Evolutionary conservation across 768 basidiomycete genomes (phyloP).

Genomic region (Aureoboletus auriporus): DNA sequence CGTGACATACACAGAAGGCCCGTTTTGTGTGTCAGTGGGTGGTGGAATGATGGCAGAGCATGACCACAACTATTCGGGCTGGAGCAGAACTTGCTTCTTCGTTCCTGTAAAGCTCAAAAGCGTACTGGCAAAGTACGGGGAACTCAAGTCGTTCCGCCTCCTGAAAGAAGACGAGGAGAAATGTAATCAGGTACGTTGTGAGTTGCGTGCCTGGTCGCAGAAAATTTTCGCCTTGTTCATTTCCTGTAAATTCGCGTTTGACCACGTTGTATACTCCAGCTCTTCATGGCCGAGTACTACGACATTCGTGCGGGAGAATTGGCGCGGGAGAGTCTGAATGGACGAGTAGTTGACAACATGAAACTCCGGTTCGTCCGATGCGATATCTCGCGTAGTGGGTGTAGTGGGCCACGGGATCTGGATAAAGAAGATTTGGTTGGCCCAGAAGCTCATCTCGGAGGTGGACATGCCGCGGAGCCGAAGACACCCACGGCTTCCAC

Average conservation of each 20-base stretch:
- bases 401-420: conserved; percentile 18
- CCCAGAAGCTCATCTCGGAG: conserved; percentile 28
- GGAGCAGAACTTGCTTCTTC: conserved; percentile 23
- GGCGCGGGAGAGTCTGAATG: conserved; percentile 50
- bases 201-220: conserved; percentile 3
- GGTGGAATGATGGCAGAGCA: conserved; percentile 16
- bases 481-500: conserved; percentile 33
- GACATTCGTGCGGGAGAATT: conserved; percentile 55
- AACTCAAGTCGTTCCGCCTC: conserved; percentile 26
- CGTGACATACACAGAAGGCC: conserved; percentile 48
- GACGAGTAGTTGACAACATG: conserved; percentile 48
- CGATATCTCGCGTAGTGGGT: conserved; percentile 22
- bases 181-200: conserved; percentile 26
- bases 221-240: conserved; percentile 1
- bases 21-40: conserved; percentile 47
- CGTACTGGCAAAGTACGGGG: conserved; percentile 28
- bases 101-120: conserved; percentile 28
- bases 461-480: conserved; percentile 34
- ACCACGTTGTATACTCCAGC: conserved; percentile 22
- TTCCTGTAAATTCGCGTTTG: conserved; percentile 7
- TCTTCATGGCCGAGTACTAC: conserved; percentile 63
- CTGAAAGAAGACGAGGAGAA: conserved; percentile 24
- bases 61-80: conserved; percentile 19
- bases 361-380: conserved; percentile 43
- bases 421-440: conserved; percentile 26